phyloP scores from a whole-genome alignment of 2,329 filamentous ascomycete species.

The Dichotomopilus funicola region DNA sequence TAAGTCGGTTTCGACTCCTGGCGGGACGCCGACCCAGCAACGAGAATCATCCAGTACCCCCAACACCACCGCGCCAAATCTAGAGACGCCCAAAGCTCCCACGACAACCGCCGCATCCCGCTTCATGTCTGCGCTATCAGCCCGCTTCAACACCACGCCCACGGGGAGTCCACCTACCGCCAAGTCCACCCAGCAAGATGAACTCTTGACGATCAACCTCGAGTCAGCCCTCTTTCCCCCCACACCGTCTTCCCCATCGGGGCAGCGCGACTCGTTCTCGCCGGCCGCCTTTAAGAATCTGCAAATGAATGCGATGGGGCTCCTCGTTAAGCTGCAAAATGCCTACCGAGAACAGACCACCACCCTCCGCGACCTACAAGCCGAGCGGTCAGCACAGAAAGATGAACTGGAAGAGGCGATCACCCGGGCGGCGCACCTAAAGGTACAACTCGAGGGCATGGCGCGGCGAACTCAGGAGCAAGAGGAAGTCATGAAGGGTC shows the following conservation, averaged over 20 bases:
- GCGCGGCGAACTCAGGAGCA: constrained; percentile 47
- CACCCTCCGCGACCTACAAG: constrained; percentile 38
- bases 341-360: constrained; percentile 51
- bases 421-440: constrained; percentile 46
- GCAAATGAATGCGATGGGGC: constrained; percentile 49
- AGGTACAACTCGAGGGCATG: constrained; percentile 55
- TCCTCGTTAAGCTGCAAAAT: constrained; percentile 50
- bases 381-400: constrained; percentile 25
- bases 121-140: constrained; percentile 39
- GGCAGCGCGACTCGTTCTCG: constrained; percentile 46
- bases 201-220: constrained; percentile 50
- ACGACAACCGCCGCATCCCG: constrained; percentile 32
- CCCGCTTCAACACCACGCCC: constrained; percentile 29
- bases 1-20: constrained; percentile 19
- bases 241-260: constrained; percentile 24
- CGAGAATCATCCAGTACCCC: constrained; percentile 26
- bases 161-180: constrained; percentile 16
- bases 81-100: constrained; percentile 31
- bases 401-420: constrained; percentile 53
- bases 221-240: constrained; percentile 48
- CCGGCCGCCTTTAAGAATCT: constrained; percentile 56
- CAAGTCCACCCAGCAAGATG: constrained; percentile 16
- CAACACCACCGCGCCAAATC: constrained; percentile 23
- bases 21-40: constrained; percentile 29
- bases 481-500: constrained; percentile 41